Evolutionary conservation across 192 early-diverging fungal genomes (phyloP).

Genomic region (Backusella parvicylindrica): DNA sequence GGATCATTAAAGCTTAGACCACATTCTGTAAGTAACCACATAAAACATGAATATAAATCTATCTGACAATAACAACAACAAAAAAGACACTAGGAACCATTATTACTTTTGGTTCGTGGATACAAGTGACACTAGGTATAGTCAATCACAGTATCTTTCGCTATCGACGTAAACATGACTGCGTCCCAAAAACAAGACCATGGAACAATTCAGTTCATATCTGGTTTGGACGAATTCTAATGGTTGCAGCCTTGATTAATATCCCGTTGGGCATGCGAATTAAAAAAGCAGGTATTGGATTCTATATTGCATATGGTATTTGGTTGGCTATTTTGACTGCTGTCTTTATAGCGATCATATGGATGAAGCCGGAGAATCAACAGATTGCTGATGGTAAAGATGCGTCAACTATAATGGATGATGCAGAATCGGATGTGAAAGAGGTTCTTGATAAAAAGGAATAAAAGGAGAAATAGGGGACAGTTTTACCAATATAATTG

Average conservation of each 20-base stretch:
- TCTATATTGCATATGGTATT: not conserved
- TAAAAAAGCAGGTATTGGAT: not conserved
- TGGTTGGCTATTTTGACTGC: not conserved
- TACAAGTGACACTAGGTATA: conserved; percentile 4
- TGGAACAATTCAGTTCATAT: conserved; percentile 19
- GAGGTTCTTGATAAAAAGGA: not conserved
- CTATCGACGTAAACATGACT: not conserved
- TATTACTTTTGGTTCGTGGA: not conserved
- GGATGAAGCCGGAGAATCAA: not conserved
- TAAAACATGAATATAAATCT: not conserved
- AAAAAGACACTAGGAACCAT: conserved; percentile 10
- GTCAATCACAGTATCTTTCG: conserved; percentile 9
- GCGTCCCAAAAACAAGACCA: not conserved
- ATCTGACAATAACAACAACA: not conserved
- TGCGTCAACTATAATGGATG: not conserved
- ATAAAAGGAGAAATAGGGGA: not conserved
- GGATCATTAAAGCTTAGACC: conserved; percentile 3
- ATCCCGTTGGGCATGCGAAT: conserved; percentile 18
- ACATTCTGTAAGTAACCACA: conserved; percentile 12
- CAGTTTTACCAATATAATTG: not conserved
- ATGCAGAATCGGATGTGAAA: not conserved
- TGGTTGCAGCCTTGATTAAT: conserved; percentile 4
- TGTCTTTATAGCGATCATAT: not conserved
- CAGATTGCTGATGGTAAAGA: not conserved
- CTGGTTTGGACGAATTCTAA: conserved; percentile 9